phyloP scores from a whole-genome alignment of 2,329 filamentous ascomycete genomes.

The Ophiostoma montium region DNA sequence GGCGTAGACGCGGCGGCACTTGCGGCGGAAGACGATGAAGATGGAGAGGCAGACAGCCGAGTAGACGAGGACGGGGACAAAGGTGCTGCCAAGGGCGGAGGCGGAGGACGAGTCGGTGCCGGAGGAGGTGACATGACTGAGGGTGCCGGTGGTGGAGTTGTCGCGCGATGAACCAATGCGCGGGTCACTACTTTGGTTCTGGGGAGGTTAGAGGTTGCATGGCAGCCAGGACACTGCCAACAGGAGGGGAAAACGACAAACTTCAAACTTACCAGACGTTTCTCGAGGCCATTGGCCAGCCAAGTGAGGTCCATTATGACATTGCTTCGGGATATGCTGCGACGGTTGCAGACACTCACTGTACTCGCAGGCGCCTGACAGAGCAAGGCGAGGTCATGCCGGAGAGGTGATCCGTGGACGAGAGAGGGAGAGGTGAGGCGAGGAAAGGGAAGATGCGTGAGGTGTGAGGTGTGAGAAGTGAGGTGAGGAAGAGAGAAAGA shows the following conservation, averaged over 20 bases:
- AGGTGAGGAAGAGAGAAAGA: not conserved
- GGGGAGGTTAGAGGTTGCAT: not conserved
- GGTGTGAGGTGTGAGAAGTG: not conserved
- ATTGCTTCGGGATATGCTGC: not conserved
- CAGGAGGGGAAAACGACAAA: too few species aligned
- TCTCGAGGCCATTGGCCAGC: constrained; percentile 6
- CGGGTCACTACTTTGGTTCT: constrained; percentile 23
- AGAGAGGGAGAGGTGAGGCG: not conserved
- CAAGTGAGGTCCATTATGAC: constrained; percentile 11
- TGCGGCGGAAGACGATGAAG: constrained; percentile 35
- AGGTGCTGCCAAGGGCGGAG: constrained; percentile 31
- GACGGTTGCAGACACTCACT: constrained; percentile 1
- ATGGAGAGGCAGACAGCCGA: constrained; percentile 34
- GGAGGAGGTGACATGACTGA: constrained; percentile 20
- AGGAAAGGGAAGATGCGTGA: not conserved
- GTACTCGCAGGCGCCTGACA: not conserved
- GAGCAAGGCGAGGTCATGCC: not conserved
- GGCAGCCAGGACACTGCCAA: too few species aligned
- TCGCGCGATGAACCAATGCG: constrained; percentile 30
- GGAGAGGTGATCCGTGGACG: not conserved
- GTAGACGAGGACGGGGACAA: constrained; percentile 37
- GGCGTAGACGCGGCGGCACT: constrained; percentile 38
- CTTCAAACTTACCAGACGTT: constrained; percentile 8
- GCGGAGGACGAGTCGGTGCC: constrained; percentile 28
- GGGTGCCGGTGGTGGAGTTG: constrained; percentile 24